These are phyloP conservation scores for Oryza punctata DNA, from an alignment of 176 grass and related monocot genomes.

Conservation along the genomic window DNA sequence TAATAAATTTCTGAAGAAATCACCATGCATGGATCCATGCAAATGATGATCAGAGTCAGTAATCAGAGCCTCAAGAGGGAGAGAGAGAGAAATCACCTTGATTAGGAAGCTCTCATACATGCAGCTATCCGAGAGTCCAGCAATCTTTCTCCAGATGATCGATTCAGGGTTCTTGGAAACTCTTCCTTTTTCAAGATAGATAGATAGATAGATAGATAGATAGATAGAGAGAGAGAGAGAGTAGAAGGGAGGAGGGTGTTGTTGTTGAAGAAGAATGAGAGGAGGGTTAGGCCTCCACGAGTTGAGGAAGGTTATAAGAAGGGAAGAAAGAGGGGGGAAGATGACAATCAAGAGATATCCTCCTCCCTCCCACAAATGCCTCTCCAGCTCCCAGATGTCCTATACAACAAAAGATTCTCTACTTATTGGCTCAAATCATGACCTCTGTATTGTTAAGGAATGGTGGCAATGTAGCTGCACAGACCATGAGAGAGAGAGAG, in stretches of 20 bases:
- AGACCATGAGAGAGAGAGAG: neutral
- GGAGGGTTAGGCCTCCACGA: constrained; percentile 19
- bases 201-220: neutral
- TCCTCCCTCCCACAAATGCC: constrained; percentile 23
- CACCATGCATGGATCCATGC: constrained; percentile 3
- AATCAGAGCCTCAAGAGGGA: neutral
- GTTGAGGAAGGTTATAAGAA: constrained; percentile 45
- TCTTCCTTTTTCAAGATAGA: neutral
- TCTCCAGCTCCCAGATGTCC: constrained; percentile 17
- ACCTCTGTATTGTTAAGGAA: constrained; percentile 17
- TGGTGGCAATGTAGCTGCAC: constrained; percentile 15
- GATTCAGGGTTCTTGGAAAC: neutral
- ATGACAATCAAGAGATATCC: constrained; percentile 51
- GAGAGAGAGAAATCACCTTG: constrained; percentile 37
- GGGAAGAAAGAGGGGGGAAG: constrained; percentile 21
- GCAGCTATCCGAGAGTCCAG: neutral
- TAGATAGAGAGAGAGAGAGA: neutral
- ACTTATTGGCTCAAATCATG: constrained; percentile 28
- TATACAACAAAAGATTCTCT: constrained; percentile 45
- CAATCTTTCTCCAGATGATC: constrained; percentile 11
- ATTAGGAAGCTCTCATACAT: constrained; percentile 6
- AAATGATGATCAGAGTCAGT: neutral
- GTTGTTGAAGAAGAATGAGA: constrained; percentile 21
- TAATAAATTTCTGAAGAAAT: neutral
- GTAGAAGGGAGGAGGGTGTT: neutral